Conservation (phyloP, 257 asterid genomes). For the Nicotiana otophora region DNA sequence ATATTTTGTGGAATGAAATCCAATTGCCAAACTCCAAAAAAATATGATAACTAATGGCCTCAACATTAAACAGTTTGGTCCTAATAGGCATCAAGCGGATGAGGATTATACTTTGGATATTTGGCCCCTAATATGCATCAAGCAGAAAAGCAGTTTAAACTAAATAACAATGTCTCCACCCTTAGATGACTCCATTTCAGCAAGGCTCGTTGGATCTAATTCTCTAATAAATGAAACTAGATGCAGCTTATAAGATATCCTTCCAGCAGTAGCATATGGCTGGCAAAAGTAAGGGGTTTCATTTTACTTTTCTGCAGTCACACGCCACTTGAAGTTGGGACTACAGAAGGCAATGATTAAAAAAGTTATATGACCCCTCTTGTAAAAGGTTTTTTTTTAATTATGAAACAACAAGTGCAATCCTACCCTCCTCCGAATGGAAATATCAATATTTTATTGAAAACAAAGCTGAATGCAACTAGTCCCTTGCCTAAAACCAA, state of each 20-base stretch:
- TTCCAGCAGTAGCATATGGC: not conserved
- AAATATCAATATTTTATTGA: not conserved
- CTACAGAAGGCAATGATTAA: no score
- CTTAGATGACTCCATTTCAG: not conserved
- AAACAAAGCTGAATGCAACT: not conserved
- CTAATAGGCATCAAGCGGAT: not conserved
- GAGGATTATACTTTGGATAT: not conserved
- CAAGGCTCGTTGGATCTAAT: not conserved
- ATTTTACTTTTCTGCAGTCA: not conserved
- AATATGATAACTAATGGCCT: not conserved
- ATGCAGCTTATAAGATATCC: not conserved
- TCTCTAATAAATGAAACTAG: not conserved
- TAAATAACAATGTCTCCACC: not conserved
- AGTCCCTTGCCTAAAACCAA: not conserved
- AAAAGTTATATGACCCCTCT: not conserved
- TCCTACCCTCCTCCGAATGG: not conserved
- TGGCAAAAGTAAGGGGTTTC: not conserved
- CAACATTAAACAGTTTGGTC: not conserved
- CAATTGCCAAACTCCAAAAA: conserved; percentile 1
- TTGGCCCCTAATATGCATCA: not conserved
- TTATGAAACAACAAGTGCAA: not conserved
- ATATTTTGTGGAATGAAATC: not conserved
- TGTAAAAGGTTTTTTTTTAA: not conserved
- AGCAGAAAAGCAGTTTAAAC: not conserved
- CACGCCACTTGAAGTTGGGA: no score